These are phyloP conservation scores for Pythium grandisporangium DNA, from an alignment of 352 stramenopile genomes.

Conservation along the genomic window DNA sequence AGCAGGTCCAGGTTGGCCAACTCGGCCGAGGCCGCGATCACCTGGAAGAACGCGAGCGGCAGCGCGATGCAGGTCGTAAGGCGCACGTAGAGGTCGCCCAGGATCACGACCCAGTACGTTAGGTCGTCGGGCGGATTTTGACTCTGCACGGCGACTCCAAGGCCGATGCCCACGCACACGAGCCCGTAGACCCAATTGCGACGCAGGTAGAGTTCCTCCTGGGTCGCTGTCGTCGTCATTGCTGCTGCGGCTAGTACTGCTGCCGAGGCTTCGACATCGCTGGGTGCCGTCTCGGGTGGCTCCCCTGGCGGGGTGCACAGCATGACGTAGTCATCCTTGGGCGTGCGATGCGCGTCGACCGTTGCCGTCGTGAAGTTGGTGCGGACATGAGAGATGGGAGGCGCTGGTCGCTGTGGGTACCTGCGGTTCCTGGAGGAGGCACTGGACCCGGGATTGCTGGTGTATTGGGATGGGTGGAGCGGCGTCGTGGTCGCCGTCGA, in stretches of 20 bases:
- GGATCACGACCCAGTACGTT: conserved; percentile 44
- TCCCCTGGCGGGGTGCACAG: conserved; percentile 47
- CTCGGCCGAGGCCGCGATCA: conserved; percentile 40
- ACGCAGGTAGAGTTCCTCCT: conserved; percentile 24
- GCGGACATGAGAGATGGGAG: conserved; percentile 21
- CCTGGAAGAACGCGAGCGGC: conserved; percentile 54
- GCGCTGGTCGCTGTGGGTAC: conserved; percentile 6
- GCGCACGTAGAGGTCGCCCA: conserved; percentile 47
- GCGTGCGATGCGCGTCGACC: conserved; percentile 16
- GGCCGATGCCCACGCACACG: conserved; percentile 23
- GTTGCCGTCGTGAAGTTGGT: conserved; percentile 32
- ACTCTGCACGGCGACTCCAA: conserved; percentile 24
- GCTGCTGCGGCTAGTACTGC: no score
- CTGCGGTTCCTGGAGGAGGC: conserved; percentile 6
- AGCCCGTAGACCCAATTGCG: conserved; percentile 27
- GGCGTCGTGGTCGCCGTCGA: neutral
- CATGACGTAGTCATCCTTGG: conserved; percentile 25
- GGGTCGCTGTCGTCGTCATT: conserved; percentile 4
- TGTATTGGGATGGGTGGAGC: neutral
- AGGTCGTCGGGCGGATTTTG: conserved; percentile 17
- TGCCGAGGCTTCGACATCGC: conserved; percentile 10
- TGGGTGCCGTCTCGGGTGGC: conserved; percentile 17
- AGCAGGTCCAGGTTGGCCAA: conserved; percentile 30
- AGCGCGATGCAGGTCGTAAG: conserved; percentile 44
- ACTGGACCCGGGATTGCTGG: neutral